Evolutionary conservation across 2,329 filamentous ascomycete genomes (phyloP), one percentile per base, ranked within the genome.

Genomic region (Ophiocordyceps camponoti-saundersi): DNA sequence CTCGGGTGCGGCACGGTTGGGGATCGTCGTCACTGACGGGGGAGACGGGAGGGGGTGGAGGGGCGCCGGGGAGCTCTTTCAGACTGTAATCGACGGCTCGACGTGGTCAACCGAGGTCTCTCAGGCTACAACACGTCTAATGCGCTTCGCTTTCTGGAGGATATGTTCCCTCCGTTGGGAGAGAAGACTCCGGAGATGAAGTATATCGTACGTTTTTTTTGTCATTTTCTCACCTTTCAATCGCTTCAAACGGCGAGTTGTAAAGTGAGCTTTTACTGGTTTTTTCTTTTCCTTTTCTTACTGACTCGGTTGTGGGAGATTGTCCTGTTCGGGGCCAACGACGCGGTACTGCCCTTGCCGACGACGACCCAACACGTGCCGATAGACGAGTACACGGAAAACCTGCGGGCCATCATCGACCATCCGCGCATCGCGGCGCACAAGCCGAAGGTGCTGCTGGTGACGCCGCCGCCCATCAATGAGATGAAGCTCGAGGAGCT

Each of bases 311-410:
- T 48, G 4, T 7, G 11, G 29, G 20, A 88, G 83, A 69, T 83
- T 39, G 65, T 95, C 49, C 81, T 94, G 53, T 80, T 95, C 50
- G 92, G 92, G 18, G 86, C 92, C 54, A 96, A 98, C 59, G 92
- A 96, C 63, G 82, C 90, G 3, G 80, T 80, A 47, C 62, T 93
- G 3, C 73, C 78, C 3, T 66, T 75, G 36, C 69, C 73, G 5
- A 69, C 70, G 4, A 79, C 77, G 45, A 68, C 70, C 11, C 92
- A 96, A 63, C 79, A 90, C 60, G 75, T 96, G 8, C 77, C 85
- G 1, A 63, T 95, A n/a, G 72, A 80, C 1, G 65, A 78, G 50
- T 96, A 87, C 68, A 79, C 76, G 59, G 64, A 73, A 47, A 93
- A 95, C 57, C 65, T 95, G 44, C 70, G 63, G 52, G 69, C 67